Conservation (phyloP, 192 early-diverging fungal species). For the Coemansia sp. region DNA sequence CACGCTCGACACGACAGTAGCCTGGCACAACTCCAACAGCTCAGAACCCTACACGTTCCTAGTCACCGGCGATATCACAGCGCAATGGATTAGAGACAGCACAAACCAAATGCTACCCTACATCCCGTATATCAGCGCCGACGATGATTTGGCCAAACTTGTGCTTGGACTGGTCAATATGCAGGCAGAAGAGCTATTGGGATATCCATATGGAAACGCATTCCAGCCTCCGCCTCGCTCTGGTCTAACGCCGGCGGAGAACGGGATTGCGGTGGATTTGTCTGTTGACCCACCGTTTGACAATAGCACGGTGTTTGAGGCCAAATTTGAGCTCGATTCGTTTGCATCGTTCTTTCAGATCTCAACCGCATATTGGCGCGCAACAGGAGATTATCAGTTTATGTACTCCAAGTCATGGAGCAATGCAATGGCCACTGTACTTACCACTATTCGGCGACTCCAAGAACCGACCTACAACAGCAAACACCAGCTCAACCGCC, state of each 20-base stretch:
- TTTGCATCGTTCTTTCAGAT: conserved; percentile 66
- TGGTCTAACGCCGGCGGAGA: conserved; percentile 26
- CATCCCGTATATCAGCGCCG: conserved; percentile 42
- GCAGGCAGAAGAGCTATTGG: conserved; percentile 56
- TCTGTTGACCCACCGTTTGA: conserved; percentile 27
- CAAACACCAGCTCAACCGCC: conserved; percentile 10
- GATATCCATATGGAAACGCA: conserved; percentile 67
- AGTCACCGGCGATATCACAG: conserved; percentile 71
- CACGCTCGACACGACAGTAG: conserved; percentile 72
- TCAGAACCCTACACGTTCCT: conserved; percentile 63
- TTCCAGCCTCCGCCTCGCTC: conserved; percentile 60
- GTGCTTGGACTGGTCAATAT: conserved; percentile 61
- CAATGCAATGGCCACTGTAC: conserved; percentile 50
- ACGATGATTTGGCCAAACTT: conserved; percentile 50
- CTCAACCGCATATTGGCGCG: conserved; percentile 57
- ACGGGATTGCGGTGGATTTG: conserved; percentile 31
- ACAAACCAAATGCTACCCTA: conserved; percentile 70
- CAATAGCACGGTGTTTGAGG: conserved; percentile 50
- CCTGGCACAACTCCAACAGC: conserved; percentile 50
- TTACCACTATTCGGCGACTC: conserved; percentile 44
- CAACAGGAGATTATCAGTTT: conserved; percentile 54
- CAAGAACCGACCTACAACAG: conserved; percentile 42
- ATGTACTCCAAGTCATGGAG: conserved; percentile 48
- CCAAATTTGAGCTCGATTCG: conserved; percentile 75
- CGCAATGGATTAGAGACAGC: conserved; percentile 78